Evolutionary conservation across 768 basidiomycete genomes (phyloP), one percentile per base, ranked within the genome.

Genomic region (Termitomyces sp.): DNA sequence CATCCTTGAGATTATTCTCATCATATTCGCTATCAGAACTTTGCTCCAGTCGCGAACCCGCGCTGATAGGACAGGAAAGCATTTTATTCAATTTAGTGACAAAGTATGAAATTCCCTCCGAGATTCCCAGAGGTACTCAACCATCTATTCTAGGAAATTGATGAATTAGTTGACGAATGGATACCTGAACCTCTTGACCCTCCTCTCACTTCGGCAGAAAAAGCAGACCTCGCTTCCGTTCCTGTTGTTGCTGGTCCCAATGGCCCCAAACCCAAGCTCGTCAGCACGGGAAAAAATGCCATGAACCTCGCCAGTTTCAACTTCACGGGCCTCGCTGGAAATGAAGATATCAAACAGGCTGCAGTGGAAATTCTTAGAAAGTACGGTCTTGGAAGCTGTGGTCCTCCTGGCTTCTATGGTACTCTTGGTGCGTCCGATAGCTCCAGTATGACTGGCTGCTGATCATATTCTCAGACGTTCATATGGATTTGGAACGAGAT

Each of bases 151-250:
- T 22, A 97, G 95, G 97, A 98, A 88, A 86, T 98, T 46, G 88
- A 98, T 70, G 97, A 98, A 70, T 83, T 98, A 32, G 95, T 99
- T 1, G 89, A 93, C 55, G 97, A 98, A 73, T 99, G 95, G 94
- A 78, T 77, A 2, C 97, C 97, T 0, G 92, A 96, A 63, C 86
- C 92, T 8, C 82, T 99, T 9, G 87, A 82, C 4, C 82, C 80
- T 44, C 85, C 90, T 6, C 77, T 92, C 40, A 78, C 75, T 5
- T 72, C 80, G 3, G 75, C 77, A 45, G 90, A 95, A 63, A 78
- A 83, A 55, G 75, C 82, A 33, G 91, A 94, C 60, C 79, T 96
- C n/a, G 81, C 78, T 18, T 79, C 86, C 1, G 81, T 95, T 0
- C 94, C 95, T 12, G 71, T 95, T 62, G 83, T 97, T 62, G 70